Conservation (phyloP, 2,329 filamentous ascomycete species). For the Trichophyton benhamiae region DNA sequence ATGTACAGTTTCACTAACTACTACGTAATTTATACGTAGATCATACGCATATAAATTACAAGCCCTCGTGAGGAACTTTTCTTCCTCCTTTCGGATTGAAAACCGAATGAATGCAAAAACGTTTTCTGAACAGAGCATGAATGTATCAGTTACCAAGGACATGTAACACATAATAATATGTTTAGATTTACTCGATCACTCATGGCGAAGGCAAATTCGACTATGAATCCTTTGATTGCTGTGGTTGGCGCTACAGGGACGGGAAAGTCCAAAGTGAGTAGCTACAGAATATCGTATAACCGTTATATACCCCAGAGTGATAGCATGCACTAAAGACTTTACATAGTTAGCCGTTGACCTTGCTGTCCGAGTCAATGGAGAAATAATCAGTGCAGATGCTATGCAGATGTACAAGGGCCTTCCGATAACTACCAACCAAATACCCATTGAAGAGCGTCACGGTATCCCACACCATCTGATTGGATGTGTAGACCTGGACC, state of each 20-base stretch:
- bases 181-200: not conserved
- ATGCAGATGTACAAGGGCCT: slow-evolving; percentile 94
- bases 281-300: not conserved
- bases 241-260: slow-evolving; percentile 85
- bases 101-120: too few species aligned
- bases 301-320: not conserved
- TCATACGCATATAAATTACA: not conserved
- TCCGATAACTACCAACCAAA: slow-evolving; percentile 92
- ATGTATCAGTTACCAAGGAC: not conserved
- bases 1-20: not conserved
- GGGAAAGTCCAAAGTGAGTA: slow-evolving; percentile 72
- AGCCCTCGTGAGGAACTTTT: not conserved
- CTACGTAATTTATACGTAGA: not conserved
- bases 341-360: slow-evolving; percentile 75
- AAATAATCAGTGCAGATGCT: slow-evolving; percentile 93
- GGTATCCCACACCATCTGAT: slow-evolving; percentile 81
- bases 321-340: slow-evolving; percentile 8
- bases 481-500: slow-evolving; percentile 59
- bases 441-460: slow-evolving; percentile 59
- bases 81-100: not conserved
- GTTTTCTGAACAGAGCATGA: too few species aligned
- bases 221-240: slow-evolving; percentile 54
- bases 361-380: slow-evolving; percentile 70
- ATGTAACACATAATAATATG: not conserved
- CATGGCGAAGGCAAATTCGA: slow-evolving; percentile 14